Evolutionary conservation across 2,329 filamentous ascomycete genomes (phyloP), one percentile per base, ranked within the genome.

Genomic region (Diaporthe ilicicola): DNA sequence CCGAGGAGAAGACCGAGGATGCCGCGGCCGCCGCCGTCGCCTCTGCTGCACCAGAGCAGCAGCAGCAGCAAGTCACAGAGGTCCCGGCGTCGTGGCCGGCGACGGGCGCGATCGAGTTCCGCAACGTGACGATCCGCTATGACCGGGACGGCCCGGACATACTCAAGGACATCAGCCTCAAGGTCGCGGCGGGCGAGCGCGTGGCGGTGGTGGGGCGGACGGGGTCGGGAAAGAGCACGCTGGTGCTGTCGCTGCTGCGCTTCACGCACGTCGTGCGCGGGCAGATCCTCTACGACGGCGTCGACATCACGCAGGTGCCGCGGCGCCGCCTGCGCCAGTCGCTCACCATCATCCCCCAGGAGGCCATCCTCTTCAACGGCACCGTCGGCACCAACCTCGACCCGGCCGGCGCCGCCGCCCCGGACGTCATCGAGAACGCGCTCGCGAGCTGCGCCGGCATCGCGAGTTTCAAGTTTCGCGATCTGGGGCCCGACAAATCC

Each of bases 201-300:
- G 90, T 89, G 1, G 91, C 90, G 1, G 82, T 93, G 17, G 89
- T 92, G 9, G 91, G 91, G 2, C 87, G 91, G 8, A 93, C 91
- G 0, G 86, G 89, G 1, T 91, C 88, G 17, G 91, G 91, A 1
- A 93, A 93, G 78, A 90, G 87, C 17, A 93, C 91, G 0, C 74
- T 78, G 27, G 74, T 75, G 19, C 72, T 82, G 9, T 79, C 79
- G 9, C 76, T 82, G 8, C 74, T 83, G 9, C 78, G 81, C 13
- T 82, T 82, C 59, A 81, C 80, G 9, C 61, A 81, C 68, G 68
- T 82, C 9, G 75, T 77, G 5, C 71, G 72, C 0, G 81, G 82
- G 2, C 70, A 73, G 1, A 76, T 83, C 29, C 76, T 75, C 1
- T 79, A 81, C 68, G 81, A 83, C 65, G 81, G 81, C 22, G 73